Evolutionary conservation across 306 rosid species (phyloP).

Genomic region (Trifolium repens): DNA sequence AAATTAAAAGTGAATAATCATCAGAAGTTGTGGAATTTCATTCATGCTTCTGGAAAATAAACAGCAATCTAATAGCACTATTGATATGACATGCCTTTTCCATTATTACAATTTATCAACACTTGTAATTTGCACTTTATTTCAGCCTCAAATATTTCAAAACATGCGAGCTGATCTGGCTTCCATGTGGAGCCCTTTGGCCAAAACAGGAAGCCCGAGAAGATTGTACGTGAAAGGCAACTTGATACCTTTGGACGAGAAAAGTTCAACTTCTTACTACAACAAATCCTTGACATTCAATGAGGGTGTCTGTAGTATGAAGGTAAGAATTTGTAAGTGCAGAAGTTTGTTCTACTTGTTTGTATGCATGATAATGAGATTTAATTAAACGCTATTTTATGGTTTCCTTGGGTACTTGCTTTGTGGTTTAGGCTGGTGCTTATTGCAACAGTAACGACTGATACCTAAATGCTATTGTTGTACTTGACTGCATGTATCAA

Average conservation of each 20-base stretch:
- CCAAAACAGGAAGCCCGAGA: conserved; percentile 60
- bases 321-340: conserved; percentile 53
- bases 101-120: conserved; percentile 28
- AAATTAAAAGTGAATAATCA: conserved; percentile 12
- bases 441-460: conserved; percentile 22
- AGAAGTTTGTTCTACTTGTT: conserved; percentile 18
- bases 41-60: conserved; percentile 41
- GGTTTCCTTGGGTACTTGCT: conserved; percentile 28
- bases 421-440: conserved; percentile 32
- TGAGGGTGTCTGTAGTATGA: conserved; percentile 71
- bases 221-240: conserved; percentile 58
- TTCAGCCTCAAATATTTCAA: conserved; percentile 87
- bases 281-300: conserved; percentile 53
- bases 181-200: conserved; percentile 80
- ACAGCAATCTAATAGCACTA: conserved; percentile 6
- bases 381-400: conserved; percentile 28
- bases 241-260: conserved; percentile 49
- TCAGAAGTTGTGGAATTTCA: conserved; percentile 1
- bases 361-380: conserved; percentile 28
- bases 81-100: conserved; percentile 26
- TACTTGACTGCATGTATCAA: conserved; percentile 7
- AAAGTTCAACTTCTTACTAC: conserved; percentile 49
- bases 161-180: conserved; percentile 92
- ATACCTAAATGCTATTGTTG: conserved; percentile 22
- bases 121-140: conserved; percentile 37